Evolutionary conservation across 345 rosid species (phyloP).

Genomic region (Ceriops zippeliana): DNA sequence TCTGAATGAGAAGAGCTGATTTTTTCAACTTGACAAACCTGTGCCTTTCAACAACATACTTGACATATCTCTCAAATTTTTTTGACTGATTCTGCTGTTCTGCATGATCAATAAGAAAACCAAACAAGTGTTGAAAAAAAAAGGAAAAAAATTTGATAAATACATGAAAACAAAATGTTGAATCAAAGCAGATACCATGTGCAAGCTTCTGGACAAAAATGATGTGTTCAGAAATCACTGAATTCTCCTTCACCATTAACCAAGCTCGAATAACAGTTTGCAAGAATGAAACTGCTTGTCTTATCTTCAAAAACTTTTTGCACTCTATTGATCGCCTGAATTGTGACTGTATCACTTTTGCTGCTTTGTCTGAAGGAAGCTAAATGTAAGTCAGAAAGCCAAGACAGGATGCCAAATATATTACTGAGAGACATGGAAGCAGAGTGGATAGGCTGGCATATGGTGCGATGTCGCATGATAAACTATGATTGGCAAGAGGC

Average conservation of each 20-base stretch:
- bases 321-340: conserved; percentile 45
- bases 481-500: neutral
- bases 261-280: conserved; percentile 53
- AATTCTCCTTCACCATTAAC: conserved; percentile 48
- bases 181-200: conserved; percentile 30
- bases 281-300: conserved; percentile 41
- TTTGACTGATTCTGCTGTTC: conserved; percentile 32
- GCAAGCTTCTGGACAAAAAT: conserved; percentile 21
- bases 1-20: conserved; percentile 51
- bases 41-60: conserved; percentile 49
- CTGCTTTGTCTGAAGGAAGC: conserved; percentile 47
- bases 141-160: neutral
- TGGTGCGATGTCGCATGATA: neutral
- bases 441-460: too few species aligned
- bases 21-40: conserved; percentile 41
- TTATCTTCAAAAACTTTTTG: conserved; percentile 43
- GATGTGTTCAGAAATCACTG: conserved; percentile 15
- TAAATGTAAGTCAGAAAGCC: too few species aligned
- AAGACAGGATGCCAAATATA: too few species aligned
- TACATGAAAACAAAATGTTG: conserved; percentile 1
- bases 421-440: too few species aligned
- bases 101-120: conserved; percentile 22
- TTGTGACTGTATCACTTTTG: conserved; percentile 58
- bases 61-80: conserved; percentile 28
- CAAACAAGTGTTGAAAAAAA: conserved; percentile 3